Evolutionary conservation across 2,329 filamentous ascomycete genomes (phyloP), one percentile per base, ranked within the genome.

Genomic region (Colletotrichum australisinense): DNA sequence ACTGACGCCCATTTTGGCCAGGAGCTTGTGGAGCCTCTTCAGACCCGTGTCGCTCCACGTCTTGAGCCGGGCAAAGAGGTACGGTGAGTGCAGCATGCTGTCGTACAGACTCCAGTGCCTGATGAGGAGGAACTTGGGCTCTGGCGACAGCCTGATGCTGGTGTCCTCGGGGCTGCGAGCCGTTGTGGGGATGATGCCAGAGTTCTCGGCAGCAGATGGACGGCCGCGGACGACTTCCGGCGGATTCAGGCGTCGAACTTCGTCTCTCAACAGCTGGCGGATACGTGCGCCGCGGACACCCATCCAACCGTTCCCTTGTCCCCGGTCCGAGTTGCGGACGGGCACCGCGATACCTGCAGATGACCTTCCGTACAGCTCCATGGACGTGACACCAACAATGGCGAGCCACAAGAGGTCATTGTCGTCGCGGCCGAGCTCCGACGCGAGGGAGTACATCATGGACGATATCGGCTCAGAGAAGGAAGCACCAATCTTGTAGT

Each of bases 21-120:
- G 88, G 0, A 99, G 89, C 80, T 98, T 98, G 82, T 98, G 94
- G 24, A 99, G 86, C 64, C 96, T 91, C 81, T 97, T 97, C 66
- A 94, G 89, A 3, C 97, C 97, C 63, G 89, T 90, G 75, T 98
- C 97, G 73, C 93, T 97, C 96, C 97, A 99, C 59, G 98, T 95
- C 82, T 97, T 96, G 58, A 99, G 88, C 38, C 95, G 91, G 4
- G 96, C 94, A 73, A 97, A 96, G 5, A 99, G 90, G 79, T 98
- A 98, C 0, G 96, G 95, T 0, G 95, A 98, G 81, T 99, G 97
- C 14, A 98, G 88, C 97, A 99, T 98, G 81, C 95, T 98, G 79
- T 99, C 97, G 82, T 98, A 98, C 16, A 99, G 87, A 77, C 95
- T 98, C 97, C 97, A 99, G 81, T 99, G 97, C 42, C 97, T 89